Percentiles rank a stretch among this genome's conserved stretches.
These are phyloP conservation scores for Penicillium carneum DNA, from an alignment of 2,329 filamentous ascomycete genomes.

Conservation along the genomic window DNA sequence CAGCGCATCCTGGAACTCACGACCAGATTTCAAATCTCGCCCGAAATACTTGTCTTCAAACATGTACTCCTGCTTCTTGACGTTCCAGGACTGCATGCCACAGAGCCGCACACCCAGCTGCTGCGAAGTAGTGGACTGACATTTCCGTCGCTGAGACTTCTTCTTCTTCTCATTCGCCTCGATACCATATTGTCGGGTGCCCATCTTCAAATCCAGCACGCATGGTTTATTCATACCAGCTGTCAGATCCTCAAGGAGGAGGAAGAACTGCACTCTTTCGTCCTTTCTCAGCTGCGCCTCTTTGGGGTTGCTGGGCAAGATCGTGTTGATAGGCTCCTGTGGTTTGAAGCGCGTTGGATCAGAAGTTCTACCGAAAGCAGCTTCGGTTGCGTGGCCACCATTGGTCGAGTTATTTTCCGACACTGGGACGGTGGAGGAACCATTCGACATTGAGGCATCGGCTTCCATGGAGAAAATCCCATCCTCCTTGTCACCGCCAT, in stretches of 20 bases:
- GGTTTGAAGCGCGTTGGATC: conserved; percentile 18
- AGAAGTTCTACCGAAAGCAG: conserved; percentile 6
- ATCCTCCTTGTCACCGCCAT: conserved; percentile 78
- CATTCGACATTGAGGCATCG: conserved; percentile 38
- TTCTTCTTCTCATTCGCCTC: conserved; percentile 92
- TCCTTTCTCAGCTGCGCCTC: conserved; percentile 67
- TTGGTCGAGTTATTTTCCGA: conserved; percentile 17
- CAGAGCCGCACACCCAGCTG: conserved; percentile 92
- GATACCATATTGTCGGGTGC: conserved; percentile 92
- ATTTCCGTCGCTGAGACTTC: conserved; percentile 90
- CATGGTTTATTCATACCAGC: conserved; percentile 95
- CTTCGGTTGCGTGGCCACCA: conserved; percentile 2
- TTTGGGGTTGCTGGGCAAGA: conserved; percentile 73
- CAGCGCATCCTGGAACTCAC: conserved; percentile 86
- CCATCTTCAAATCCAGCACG: conserved; percentile 98
- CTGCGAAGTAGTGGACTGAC: conserved; percentile 86
- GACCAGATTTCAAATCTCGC: conserved; percentile 82
- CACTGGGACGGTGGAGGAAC: conserved; percentile 8
- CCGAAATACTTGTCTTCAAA: conserved; percentile 99
- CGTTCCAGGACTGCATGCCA: conserved; percentile 95
- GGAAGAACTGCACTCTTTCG: conserved; percentile 83
- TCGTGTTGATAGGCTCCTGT: conserved; percentile 38
- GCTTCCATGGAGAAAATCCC: conserved; percentile 74
- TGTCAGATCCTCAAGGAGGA: conserved; percentile 91
- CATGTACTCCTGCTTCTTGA: conserved; percentile 79